Conservation (phyloP, 805 yeast species). For the Candida sonorensis region DNA sequence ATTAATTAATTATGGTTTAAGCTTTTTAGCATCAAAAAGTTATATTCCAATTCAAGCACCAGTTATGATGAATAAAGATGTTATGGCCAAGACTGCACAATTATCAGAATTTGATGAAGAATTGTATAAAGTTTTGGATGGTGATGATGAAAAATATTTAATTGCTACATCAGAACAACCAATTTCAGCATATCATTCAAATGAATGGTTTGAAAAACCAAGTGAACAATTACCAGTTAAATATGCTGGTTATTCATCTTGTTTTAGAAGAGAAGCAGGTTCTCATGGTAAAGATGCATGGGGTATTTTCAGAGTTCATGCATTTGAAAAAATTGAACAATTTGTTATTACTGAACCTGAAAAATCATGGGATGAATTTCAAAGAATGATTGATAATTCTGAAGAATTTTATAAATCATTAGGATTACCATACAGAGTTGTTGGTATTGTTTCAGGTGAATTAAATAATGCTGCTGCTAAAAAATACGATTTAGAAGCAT, state of each 20-base stretch:
- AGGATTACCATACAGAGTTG: slow-evolving; percentile 93
- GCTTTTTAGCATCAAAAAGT: slow-evolving; percentile 64
- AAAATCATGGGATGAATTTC: slow-evolving; percentile 96
- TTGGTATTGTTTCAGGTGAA: slow-evolving; percentile 97
- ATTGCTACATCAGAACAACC: slow-evolving; percentile 99
- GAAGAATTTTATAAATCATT: slow-evolving; percentile 92
- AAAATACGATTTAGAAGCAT: slow-evolving; percentile 97
- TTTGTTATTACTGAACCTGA: slow-evolving; percentile 95
- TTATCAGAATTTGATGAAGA: slow-evolving; percentile 97
- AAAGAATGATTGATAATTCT: slow-evolving; percentile 83
- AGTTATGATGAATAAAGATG: slow-evolving; percentile 99
- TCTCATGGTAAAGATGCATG: slow-evolving; percentile 99
- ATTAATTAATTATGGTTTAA: slow-evolving; percentile 89
- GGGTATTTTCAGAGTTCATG: slow-evolving; percentile 99
- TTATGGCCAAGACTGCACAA: slow-evolving; percentile 99
- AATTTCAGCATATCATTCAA: slow-evolving; percentile 93
- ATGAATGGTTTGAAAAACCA: slow-evolving; percentile 98
- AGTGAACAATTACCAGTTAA: slow-evolving; percentile 93
- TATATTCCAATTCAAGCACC: slow-evolving; percentile 96
- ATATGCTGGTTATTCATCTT: slow-evolving; percentile 96
- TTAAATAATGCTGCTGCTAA: slow-evolving; percentile 98
- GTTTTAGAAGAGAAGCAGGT: slow-evolving; percentile 99
- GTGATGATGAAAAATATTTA: slow-evolving; percentile 94
- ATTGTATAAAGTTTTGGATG: slow-evolving; percentile 92
- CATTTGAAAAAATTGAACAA: slow-evolving; percentile 97